Base-by-base conservation (phyloP, 2,329 filamentous ascomycete species). In the Emmonsiellopsis sp. region DNA sequence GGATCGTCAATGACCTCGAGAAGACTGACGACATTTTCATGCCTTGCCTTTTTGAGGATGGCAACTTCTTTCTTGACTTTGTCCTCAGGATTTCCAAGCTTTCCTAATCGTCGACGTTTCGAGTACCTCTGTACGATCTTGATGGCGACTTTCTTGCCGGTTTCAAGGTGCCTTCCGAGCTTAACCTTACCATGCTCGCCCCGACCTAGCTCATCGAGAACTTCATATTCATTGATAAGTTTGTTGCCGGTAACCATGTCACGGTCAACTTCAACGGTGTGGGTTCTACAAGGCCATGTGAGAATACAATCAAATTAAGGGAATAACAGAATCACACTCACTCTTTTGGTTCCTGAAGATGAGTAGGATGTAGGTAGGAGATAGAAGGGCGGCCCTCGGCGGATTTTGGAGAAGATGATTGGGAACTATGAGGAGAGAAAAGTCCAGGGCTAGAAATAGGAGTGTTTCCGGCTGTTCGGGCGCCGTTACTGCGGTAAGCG, bases 131-230 rank as follows among this genome's bases (percentile, higher is more conserved):
- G 89, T 46, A 98, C 95, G 63, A 98, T 98, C 74, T 98, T 98
- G 78, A 98, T 96, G 53, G 93, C 93, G 3, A 98, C 92, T 65
- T 86, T 85, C 51, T 88, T 84, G 56, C 80, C 80, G 1, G 82
- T 90, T 53, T 84, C 76, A 45, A 89, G 76, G 66, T 94, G 90
- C 52, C 89, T 83, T 47, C 91, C 93, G 47, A 96, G 79, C 73
- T 98, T 98, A 65, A 98, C 93, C 74, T 97, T 98, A 64, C 93
- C 93, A 68, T 98, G 93, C 63, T 95, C 88, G 49, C 93, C 93
- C 55, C 93, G 86, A 53, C 93, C 93, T 52, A 98, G 88, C 71
- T 98, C 93, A 68, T 95, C 88, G 59, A 97, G 86, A 62, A 98
- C 88, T 71, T 96, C 89, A 73, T 98, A 98, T 66, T 96, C 87